A percentile compares a stretch with the other conserved stretches of the same genome.
These are phyloP conservation scores for Trichoderma afroharzianum DNA, from an alignment of 2,329 filamentous ascomycete genomes.

Conservation along the genomic window DNA sequence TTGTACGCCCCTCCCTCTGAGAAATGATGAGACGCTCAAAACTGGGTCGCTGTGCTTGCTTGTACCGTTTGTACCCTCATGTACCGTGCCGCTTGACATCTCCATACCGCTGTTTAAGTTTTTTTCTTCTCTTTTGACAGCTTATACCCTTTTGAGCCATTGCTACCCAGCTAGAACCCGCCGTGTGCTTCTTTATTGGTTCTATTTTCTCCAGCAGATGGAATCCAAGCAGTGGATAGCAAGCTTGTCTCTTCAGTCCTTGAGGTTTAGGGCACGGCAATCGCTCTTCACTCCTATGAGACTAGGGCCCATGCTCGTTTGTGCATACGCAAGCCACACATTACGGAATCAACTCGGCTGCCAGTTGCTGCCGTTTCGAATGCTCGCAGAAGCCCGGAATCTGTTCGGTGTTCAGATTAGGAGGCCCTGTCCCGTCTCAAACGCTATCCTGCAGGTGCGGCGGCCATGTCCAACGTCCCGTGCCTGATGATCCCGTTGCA, in stretches of 20 bases:
- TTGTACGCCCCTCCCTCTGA: neutral
- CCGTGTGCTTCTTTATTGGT: neutral
- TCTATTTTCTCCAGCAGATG: neutral
- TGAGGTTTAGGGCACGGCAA: neutral
- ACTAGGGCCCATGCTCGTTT: neutral
- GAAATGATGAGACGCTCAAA: neutral
- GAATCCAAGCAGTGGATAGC: neutral
- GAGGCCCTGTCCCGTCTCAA: neutral
- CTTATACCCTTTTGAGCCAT: neutral
- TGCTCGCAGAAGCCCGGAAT: neutral
- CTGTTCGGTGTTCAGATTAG: neutral
- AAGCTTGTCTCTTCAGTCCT: neutral
- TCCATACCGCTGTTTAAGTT: neutral
- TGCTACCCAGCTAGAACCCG: neutral
- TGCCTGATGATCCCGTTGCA: slow-evolving; percentile 7
- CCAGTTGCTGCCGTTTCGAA: neutral
- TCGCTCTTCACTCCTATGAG: neutral
- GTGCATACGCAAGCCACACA: neutral
- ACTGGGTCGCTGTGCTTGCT: neutral
- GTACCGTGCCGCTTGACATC: neutral
- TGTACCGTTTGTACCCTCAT: neutral
- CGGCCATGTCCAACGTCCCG: neutral
- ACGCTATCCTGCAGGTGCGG: slow-evolving; percentile 1
- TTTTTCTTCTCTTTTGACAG: neutral
- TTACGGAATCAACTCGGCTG: neutral